These are phyloP conservation scores for Microdochium bolleyi DNA, from an alignment of 2,329 filamentous ascomycete species.

Conservation along the genomic window DNA sequence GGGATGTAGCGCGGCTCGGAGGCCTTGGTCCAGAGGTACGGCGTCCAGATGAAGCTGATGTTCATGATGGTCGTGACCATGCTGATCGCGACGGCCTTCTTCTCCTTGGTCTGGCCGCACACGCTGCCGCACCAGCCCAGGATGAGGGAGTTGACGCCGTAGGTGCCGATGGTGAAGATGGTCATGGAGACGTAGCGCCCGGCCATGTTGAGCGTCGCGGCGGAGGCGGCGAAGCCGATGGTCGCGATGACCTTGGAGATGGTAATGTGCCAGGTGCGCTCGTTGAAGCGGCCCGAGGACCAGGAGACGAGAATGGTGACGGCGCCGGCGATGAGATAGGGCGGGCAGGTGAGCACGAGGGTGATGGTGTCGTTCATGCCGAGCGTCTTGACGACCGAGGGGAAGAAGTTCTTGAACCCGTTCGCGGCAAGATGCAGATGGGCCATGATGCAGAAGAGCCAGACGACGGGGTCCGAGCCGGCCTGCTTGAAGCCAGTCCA, in stretches of 20 bases:
- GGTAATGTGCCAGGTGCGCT: neutral
- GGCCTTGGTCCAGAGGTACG: constrained; percentile 26
- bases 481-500: constrained; percentile 22
- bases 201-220: constrained; percentile 9
- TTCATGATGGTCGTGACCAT: constrained; percentile 23
- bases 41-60: constrained; percentile 27
- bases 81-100: constrained; percentile 34
- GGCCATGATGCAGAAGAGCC: constrained; percentile 39
- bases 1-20: constrained; percentile 23
- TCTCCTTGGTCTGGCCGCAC: constrained; percentile 36
- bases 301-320: constrained; percentile 9
- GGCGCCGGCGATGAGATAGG: constrained; percentile 5
- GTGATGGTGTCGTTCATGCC: constrained; percentile 12
- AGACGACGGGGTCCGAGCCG: constrained; percentile 31
- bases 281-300: neutral
- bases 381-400: constrained; percentile 9
- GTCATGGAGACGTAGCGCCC: constrained; percentile 14
- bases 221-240: neutral
- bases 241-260: constrained; percentile 7
- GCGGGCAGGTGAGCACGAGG: constrained; percentile 11
- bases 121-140: constrained; percentile 31
- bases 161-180: constrained; percentile 10
- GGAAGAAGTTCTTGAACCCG: constrained; percentile 28
- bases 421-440: constrained; percentile 41
- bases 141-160: constrained; percentile 15